Base-by-base conservation (phyloP, 257 asterid genomes). In the Solanum lycopersicoides region DNA sequence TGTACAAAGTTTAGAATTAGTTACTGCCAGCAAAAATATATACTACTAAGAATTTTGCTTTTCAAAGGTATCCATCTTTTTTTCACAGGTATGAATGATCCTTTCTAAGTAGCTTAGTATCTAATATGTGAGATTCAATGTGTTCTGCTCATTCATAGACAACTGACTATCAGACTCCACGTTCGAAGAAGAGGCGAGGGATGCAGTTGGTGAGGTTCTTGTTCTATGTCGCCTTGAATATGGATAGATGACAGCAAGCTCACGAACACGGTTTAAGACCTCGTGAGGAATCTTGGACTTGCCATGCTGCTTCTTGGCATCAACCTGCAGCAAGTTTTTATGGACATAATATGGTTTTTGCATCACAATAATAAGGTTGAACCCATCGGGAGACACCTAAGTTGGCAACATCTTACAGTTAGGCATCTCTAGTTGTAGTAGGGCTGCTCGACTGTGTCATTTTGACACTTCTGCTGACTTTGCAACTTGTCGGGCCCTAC, bases 231-330 rank as follows among this genome's bases (percentile, higher is more conserved):
- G 13, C 72, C 72, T 86, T 10, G 88, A 44, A 47, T 86, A 23
- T 86, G 88, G 88, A 72, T 86, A 45, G 66, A 47, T 32, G 88
- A 41, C 59, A 47, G 88, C 88, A 53, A 86, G 82, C 65, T 71
- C 83, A 1, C 28, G 53, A 86, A 86, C 88, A 11, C 53, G 83
- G 83, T 34, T 56, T 13, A 86, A 59, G 21, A 86, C 44, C 23
- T 72, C 20, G 5, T 50, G 83, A 71, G 88, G 83, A 28, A 86
- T 86, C 28, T 53, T 32, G 83, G 44, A 13, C 23, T 12, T 7
- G 5, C 68, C 68, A 15, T 34, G 47, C 66, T 77, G 56, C 63
- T 42, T 35, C 84, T 35, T 77, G 69, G 79, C 39, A 59, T 35
- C 83, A 20, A 45, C 73, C 83, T 86, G 87, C 66, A 44, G 87